Base-by-base conservation (phyloP, 208 protist genomes). In the Phytomonas francai region DNA sequence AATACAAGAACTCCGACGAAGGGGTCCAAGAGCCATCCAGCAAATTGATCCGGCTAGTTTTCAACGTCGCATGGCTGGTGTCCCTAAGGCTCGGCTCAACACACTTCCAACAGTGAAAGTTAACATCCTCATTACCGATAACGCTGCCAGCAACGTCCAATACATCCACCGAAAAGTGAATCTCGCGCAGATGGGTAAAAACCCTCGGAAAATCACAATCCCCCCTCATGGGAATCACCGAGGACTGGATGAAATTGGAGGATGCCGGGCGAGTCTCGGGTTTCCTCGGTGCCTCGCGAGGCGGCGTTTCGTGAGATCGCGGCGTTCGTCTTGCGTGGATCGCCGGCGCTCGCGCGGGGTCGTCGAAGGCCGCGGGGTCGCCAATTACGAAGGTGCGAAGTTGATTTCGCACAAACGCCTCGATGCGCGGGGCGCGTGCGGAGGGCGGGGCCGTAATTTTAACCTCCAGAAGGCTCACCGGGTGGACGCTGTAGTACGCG, bases 131-230 rank as follows among this genome's bases (percentile, higher is more conserved):
- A 28, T 57, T 51, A 3, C 65, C 63, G 42, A 71, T 56, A 1
- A 28, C 2, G 49, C 60, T 34, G 1, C 39, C 61, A 27, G 42
- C 12, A 11, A 62, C 61, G 62, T 73, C 62, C 28, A 28, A 54
- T 2, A 59, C 31, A 31, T 31, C 30, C 58, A 77, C 73, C 28
- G 64, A 67, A 9, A 92, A 73, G 56, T 30, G 54, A 2, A 91
- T 77, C 54, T 92, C 78, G 3, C 90, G 79, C 19, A 93, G 68
- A 62, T 95, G 90, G 27, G 65, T 76, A 66, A 95, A 95, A 6
- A 95, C 87, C 25, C 90, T 87, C 32, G 90, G 90, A 64, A 95
- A 92, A 63, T 95, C 87, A 42, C 76, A 86, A 68, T 95, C 90
- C 9, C 90, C 90, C 30, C 80, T 85, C 81, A 91, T 62, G n/a